A percentile compares a stretch with the other conserved stretches of the same genome.
Evolutionary conservation across 345 rosid species (phyloP).

Genomic region (Salix exigua): DNA sequence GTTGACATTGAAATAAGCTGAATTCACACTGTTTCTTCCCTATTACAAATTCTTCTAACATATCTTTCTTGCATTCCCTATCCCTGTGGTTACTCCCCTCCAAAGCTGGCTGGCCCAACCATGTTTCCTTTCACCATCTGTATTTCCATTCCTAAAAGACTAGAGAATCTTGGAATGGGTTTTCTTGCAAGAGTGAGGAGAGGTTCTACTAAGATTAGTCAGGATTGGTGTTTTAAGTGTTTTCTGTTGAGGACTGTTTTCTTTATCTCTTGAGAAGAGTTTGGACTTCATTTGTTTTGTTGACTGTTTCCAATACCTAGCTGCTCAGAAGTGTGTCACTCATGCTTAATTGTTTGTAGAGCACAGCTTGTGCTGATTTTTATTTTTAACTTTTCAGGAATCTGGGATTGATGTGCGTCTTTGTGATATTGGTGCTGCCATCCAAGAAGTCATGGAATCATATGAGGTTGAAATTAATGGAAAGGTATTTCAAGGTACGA

Average conservation of each 20-base stretch:
- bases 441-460: slow-evolving; percentile 98
- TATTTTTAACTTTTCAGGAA: slow-evolving; percentile 49
- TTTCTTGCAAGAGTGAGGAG: neutral
- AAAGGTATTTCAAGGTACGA: slow-evolving; percentile 79
- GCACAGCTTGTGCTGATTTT: neutral
- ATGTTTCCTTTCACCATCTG: neutral
- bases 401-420: slow-evolving; percentile 94
- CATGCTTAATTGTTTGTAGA: neutral
- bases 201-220: neutral
- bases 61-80: neutral
- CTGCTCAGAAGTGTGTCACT: neutral
- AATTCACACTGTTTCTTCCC: neutral
- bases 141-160: neutral
- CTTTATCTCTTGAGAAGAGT: neutral
- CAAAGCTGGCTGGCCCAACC: neutral
- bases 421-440: slow-evolving; percentile 95
- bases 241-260: no score
- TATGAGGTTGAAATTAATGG: slow-evolving; percentile 97
- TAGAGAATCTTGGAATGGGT: neutral
- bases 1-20: no score
- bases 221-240: neutral
- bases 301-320: neutral
- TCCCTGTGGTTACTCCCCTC: neutral
- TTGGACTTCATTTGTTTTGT: neutral
- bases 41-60: neutral